Base-by-base conservation (phyloP, 169 alveolate genomes). In the Cryptosporidium canis region DNA sequence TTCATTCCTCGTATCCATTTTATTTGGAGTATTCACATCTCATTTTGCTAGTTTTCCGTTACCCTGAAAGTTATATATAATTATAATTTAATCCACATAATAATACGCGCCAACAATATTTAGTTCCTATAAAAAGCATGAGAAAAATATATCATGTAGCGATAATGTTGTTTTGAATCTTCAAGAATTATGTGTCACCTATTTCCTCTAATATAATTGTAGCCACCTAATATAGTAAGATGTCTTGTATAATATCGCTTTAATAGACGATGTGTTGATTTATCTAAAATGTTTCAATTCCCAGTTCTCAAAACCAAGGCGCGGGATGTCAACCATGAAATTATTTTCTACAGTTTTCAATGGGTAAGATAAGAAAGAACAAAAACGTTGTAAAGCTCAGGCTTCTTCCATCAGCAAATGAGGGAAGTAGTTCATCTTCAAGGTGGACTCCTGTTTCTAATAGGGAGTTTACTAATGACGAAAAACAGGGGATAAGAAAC, bases 1-100 rank as follows among this genome's bases (percentile, higher is more conserved):
- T 41, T 77, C 87, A 77, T 55, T 65, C 2, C 72, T 55, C n/a
- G 70, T 61, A n/a, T 77, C 87, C 87, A 77, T 77, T 77, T 77
- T 77, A 14, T n/a, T 21, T 58, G 3, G 63, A 35, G 12, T 14
- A 35, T 66, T 16, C 35, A 66, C 61, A 39, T 16, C 18, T 51
- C 63, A 51, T 51, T 51, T 51, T 51, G 24, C 41, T 18, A 1
- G 83, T 21, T 21, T 66, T 21, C 83, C 83, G 63, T 66, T 66
- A 43, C 55, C 61, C 41, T 24, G 41, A 66, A 44, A 66, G 83
- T 27, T 51, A 51, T 51, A 51, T 27, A 27, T 6, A 24, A 39
- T 66, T 66, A 66, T 39, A 12, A 31, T 39, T 37, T 66, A 66
- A 66, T 66, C 83, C 83, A 66, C 83, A 66, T 66, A 21, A 66